Evolutionary conservation across 2,329 filamentous ascomycete species (phyloP), one percentile per base, ranked within the genome.

Genomic region (Neofusicoccum ribis): DNA sequence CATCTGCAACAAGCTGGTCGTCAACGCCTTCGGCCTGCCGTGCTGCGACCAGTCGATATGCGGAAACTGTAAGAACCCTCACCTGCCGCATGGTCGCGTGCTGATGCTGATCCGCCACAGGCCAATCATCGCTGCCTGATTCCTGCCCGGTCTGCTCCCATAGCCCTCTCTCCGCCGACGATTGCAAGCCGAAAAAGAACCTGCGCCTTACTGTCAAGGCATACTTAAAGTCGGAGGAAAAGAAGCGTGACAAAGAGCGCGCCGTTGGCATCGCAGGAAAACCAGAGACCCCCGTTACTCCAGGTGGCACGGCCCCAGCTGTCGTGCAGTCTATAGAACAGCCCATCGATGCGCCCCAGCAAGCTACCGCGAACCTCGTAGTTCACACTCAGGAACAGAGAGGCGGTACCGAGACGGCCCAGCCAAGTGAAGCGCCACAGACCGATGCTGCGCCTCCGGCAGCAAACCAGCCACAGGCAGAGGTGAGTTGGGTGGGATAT

Each of bases 11-110:
- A 93, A 91, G 77, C 84, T 98, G 66, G 93, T 93, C 36, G 83
- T 96, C 69, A 96, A 97, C 76, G 92, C 94, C 8, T 96, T 92
- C 77, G 91, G 93, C 68, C 84, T 97, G 34, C 92, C 93, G 1
- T 99, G 95, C 80, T 99, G 95, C 78, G 95, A 97, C 74, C 94
- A 96, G 75, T 89, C 91, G 46, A 96, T 98, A 66, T 98, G 95
- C 83, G 91, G 94, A 74, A 85, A 83, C 69, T 99, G 95, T 97
- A 82, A 74, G 89, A 58, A 58, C 49, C 43, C 58, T 27, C 56
- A 36, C 39, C 27, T 11, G 6, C 17, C 23, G 27, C 23, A 36
- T 27, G 5, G 20, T 46, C 23, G 43, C 61, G 49, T 61, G 65
- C 68, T 69, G 66, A 70, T 41, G 56, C 60, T 60, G 27, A 60